Percentiles rank a stretch among this genome's conserved stretches.
These are phyloP conservation scores for Raddia distichophylla DNA, from an alignment of 176 grass and related monocot species.

Conservation along the genomic window DNA sequence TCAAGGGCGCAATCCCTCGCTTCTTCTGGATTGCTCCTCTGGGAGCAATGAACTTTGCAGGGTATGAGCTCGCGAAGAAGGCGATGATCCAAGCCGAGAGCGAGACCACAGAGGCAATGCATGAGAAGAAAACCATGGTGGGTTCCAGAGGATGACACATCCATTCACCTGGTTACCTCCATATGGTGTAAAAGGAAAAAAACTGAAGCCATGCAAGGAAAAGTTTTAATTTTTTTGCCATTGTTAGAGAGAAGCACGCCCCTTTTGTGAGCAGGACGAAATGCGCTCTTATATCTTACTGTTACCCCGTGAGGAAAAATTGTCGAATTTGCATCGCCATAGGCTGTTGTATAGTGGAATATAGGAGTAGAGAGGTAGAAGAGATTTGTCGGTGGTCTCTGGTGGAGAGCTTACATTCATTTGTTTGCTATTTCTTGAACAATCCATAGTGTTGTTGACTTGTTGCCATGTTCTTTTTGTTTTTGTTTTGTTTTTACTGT, in stretches of 20 bases:
- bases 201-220: slow-evolving; percentile 4
- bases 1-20: slow-evolving; percentile 86
- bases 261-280: slow-evolving; percentile 14
- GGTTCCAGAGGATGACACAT: slow-evolving; percentile 25
- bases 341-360: slow-evolving; percentile 36
- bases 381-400: not conserved
- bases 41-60: slow-evolving; percentile 96
- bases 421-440: not conserved
- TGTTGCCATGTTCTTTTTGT: not conserved
- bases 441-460: not conserved
- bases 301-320: not conserved
- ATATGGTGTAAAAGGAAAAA: slow-evolving; percentile 29
- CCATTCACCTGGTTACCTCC: not conserved
- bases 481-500: too few species aligned
- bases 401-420: slow-evolving; percentile 14
- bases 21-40: slow-evolving; percentile 99
- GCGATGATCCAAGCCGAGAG: slow-evolving; percentile 69
- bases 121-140: slow-evolving; percentile 36
- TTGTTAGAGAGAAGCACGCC: slow-evolving; percentile 26
- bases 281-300: not conserved
- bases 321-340: slow-evolving; percentile 6
- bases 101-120: slow-evolving; percentile 5
- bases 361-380: not conserved
- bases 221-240: slow-evolving; percentile 10
- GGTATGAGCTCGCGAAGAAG: slow-evolving; percentile 92